Percentiles rank a stretch among this genome's conserved stretches.
Conservation (phyloP, 2,329 filamentous ascomycete genomes). For the Delphinella strobiligena region DNA sequence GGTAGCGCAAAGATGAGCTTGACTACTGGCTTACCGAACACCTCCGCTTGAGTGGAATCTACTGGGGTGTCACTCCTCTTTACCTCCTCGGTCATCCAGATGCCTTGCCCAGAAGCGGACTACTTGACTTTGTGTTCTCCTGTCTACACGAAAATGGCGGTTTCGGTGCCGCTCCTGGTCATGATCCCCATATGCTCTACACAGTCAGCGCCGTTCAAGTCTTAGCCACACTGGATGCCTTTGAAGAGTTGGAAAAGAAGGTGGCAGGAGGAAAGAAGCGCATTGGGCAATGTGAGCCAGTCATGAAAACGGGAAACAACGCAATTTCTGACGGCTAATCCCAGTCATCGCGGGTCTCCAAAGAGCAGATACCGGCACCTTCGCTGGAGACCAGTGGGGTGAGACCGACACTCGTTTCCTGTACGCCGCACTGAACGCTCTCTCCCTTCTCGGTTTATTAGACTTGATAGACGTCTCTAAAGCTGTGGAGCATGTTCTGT, state of each 20-base stretch:
- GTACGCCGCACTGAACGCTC: constrained; percentile 76
- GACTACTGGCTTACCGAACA: constrained; percentile 98
- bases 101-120: constrained; percentile 65
- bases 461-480: constrained; percentile 65
- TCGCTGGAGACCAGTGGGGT: constrained; percentile 91
- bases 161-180: constrained; percentile 85
- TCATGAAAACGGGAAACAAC: background rate
- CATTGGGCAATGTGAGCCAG: constrained; percentile 62
- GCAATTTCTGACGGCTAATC: constrained; percentile 1
- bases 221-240: constrained; percentile 70
- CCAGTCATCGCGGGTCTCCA: constrained; percentile 72
- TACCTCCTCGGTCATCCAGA: constrained; percentile 74
- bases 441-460: constrained; percentile 70
- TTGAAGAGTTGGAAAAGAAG: constrained; percentile 66
- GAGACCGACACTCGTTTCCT: constrained; percentile 92
- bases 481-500: constrained; percentile 65
- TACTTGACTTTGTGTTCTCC: constrained; percentile 89
- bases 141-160: constrained; percentile 82
- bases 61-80: constrained; percentile 87
- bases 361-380: constrained; percentile 69
- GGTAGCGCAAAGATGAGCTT: constrained; percentile 75
- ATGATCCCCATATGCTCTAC: constrained; percentile 93
- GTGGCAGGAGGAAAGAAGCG: constrained; percentile 55
- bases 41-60: constrained; percentile 85
- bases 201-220: constrained; percentile 94